Percentiles rank a stretch among this genome's conserved stretches.
Conservation (phyloP, 495 filamentous ascomycete genomes). For the Penicillium pancosmium region DNA sequence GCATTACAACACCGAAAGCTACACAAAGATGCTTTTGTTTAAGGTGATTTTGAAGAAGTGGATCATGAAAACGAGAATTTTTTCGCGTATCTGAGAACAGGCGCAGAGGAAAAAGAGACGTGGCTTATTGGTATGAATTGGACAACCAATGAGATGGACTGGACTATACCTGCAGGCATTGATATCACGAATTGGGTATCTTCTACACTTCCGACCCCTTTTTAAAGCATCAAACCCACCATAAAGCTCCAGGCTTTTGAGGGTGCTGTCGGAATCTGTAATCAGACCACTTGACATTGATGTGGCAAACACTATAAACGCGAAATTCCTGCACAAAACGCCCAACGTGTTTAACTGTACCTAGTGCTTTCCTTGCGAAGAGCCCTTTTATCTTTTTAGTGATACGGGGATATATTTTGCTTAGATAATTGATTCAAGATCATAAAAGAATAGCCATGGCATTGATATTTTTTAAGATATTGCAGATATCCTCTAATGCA, state of each 20-base stretch:
- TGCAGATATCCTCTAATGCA: too few species aligned
- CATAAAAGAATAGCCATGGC: too few species aligned
- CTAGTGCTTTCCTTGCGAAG: too few species aligned
- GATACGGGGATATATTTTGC: too few species aligned
- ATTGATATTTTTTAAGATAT: too few species aligned
- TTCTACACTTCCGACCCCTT: not conserved
- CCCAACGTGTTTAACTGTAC: too few species aligned
- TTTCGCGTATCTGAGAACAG: not conserved
- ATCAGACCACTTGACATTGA: not conserved
- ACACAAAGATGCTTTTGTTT: constrained; percentile 7
- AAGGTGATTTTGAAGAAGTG: constrained; percentile 6
- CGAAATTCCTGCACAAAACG: too few species aligned
- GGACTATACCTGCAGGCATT: not conserved
- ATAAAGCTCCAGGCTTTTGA: not conserved
- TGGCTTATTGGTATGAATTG: not conserved
- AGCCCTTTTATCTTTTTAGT: too few species aligned
- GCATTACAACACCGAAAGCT: constrained; percentile 1
- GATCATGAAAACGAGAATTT: constrained; percentile 1
- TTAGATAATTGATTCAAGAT: too few species aligned
- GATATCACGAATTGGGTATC: not conserved
- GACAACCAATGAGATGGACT: not conserved
- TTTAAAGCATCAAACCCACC: not conserved
- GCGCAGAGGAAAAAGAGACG: not conserved
- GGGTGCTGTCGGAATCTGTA: not conserved
- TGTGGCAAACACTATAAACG: too few species aligned